These are phyloP conservation scores for Hypoxylon sp. DNA, from an alignment of 2,329 filamentous ascomycete species.

Conservation along the genomic window DNA sequence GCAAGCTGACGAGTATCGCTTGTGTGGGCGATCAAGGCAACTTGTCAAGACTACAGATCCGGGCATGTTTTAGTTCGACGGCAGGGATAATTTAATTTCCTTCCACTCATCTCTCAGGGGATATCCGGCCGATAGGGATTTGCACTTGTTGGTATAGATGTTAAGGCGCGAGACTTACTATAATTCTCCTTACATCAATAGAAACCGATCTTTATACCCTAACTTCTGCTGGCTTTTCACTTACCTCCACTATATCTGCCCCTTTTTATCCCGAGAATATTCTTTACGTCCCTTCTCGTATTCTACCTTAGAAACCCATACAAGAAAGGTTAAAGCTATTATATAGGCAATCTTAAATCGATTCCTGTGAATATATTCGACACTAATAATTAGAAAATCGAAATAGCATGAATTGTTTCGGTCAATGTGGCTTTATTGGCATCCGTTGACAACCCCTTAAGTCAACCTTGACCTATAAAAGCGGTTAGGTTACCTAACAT, in stretches of 20 bases:
- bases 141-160: no score
- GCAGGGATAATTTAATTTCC: no score
- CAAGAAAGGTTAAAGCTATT: neutral
- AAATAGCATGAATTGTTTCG: neutral
- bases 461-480: neutral
- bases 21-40: no score
- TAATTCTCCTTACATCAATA: no score
- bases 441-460: neutral
- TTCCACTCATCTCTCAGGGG: no score
- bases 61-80: no score
- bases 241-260: neutral
- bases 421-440: neutral
- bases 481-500: neutral
- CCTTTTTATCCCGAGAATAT: neutral
- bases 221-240: neutral
- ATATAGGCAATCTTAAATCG: neutral
- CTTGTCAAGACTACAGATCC: no score
- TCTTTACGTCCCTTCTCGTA: neutral
- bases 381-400: neutral
- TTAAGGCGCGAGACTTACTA: no score
- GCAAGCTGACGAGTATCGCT: no score
- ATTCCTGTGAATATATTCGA: neutral
- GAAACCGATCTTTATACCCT: neutral
- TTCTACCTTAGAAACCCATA: neutral
- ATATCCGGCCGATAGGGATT: no score